Evolutionary conservation across 352 stramenopile genomes (phyloP).

Genomic region (Phytophthora citrophthora): DNA sequence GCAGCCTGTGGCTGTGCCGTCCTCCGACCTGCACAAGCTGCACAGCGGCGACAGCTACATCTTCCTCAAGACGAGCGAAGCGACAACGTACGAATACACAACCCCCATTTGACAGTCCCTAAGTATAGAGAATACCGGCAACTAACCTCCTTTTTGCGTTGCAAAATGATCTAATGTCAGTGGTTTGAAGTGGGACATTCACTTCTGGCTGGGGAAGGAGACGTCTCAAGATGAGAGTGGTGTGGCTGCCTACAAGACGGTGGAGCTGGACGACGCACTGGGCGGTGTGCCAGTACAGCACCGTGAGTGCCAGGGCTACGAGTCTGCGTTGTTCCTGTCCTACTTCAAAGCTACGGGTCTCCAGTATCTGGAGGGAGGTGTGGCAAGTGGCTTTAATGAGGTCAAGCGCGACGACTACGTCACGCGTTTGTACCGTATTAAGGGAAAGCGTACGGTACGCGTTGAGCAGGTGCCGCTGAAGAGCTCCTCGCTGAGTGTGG

Average conservation of each 20-base stretch:
- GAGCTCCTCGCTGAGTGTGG: conserved; percentile 87
- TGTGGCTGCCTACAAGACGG: conserved; percentile 96
- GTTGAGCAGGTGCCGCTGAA: conserved; percentile 87
- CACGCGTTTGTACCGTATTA: conserved; percentile 90
- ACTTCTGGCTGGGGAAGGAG: conserved; percentile 97
- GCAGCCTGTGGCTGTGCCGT: conserved; percentile 60
- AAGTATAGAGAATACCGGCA: background rate
- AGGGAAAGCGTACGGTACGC: conserved; percentile 89
- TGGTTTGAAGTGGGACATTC: conserved; percentile 89
- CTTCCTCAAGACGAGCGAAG: conserved; percentile 88
- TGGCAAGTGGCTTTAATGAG: conserved; percentile 93
- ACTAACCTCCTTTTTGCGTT: background rate
- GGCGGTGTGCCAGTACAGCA: conserved; percentile 93
- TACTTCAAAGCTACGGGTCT: conserved; percentile 94
- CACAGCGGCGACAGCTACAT: conserved; percentile 98
- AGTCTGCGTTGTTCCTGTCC: conserved; percentile 91
- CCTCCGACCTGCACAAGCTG: conserved; percentile 85
- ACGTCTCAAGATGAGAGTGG: conserved; percentile 93
- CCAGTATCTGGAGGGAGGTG: conserved; percentile 92
- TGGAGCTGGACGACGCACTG: conserved; percentile 96
- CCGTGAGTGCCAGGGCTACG: conserved; percentile 82
- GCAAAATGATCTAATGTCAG: conserved; percentile 19
- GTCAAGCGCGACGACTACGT: conserved; percentile 91
- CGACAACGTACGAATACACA: conserved; percentile 42
- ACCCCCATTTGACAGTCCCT: background rate